phyloP scores from a whole-genome alignment of 164 flowering plant species.

The Stephania japonica region DNA sequence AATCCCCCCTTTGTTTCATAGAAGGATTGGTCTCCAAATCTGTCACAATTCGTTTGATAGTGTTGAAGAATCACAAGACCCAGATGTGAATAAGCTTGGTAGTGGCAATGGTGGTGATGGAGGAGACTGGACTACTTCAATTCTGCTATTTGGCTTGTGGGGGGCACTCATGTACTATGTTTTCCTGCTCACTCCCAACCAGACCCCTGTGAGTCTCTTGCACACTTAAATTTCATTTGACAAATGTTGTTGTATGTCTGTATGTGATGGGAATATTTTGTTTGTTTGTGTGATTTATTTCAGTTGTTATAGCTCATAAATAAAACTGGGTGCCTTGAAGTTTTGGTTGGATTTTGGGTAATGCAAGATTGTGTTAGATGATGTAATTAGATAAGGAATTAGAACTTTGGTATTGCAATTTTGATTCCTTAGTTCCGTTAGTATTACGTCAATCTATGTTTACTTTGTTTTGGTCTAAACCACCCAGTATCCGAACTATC shows the following conservation, averaged over 20 bases:
- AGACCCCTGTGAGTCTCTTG: conserved; percentile 58
- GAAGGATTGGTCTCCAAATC: conserved; percentile 27
- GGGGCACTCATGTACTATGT: conserved; percentile 71
- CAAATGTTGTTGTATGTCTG: neutral
- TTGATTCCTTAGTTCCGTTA: neutral
- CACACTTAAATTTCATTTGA: neutral
- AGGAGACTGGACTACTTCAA: conserved; percentile 77
- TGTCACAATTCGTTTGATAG: conserved; percentile 28
- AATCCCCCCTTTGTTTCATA: conserved; percentile 2
- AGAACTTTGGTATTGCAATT: neutral
- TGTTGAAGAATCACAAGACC: conserved; percentile 27
- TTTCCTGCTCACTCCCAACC: conserved; percentile 75
- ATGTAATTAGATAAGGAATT: neutral
- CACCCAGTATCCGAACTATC: too few species aligned
- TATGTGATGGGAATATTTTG: neutral
- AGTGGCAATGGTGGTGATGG: conserved; percentile 32
- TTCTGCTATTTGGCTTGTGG: conserved; percentile 66
- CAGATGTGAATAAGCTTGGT: conserved; percentile 17
- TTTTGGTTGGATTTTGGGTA: too few species aligned
- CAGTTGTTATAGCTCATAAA: neutral
- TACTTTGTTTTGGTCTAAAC: neutral
- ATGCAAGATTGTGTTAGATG: neutral
- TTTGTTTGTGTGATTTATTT: neutral
- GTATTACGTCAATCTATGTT: neutral
- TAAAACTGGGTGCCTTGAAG: neutral